Conservation (phyloP, 1,139 yeast genomes). For the Wickerhamiella infanticola region DNA sequence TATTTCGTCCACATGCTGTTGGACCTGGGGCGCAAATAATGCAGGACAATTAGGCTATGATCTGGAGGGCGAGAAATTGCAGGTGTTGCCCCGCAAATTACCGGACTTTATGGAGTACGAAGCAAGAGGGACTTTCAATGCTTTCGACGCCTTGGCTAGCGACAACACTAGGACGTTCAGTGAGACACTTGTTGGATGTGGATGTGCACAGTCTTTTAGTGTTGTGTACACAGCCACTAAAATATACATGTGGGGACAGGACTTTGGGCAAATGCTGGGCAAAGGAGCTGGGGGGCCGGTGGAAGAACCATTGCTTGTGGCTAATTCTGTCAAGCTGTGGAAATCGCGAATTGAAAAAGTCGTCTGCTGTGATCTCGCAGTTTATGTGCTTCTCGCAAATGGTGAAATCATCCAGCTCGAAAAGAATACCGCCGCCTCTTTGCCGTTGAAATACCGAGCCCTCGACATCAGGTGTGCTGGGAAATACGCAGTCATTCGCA, state of each 20-base stretch:
- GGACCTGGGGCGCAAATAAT: conserved; percentile 14
- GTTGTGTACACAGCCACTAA: conserved; percentile 8
- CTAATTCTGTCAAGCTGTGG: not conserved
- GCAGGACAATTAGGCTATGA: conserved; percentile 12
- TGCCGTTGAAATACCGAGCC: conserved; percentile 1
- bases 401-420: conserved; percentile 6
- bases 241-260: conserved; percentile 14
- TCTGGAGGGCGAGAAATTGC: conserved; percentile 4
- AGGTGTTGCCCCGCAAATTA: not conserved
- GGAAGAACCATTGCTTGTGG: conserved; percentile 3
- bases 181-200: conserved; percentile 12
- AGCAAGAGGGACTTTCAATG: not conserved
- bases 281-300: conserved; percentile 1
- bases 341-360: conserved; percentile 1
- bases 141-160: conserved; percentile 3
- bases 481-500: conserved; percentile 6
- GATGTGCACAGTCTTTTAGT: conserved; percentile 8
- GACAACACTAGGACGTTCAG: conserved; percentile 2
- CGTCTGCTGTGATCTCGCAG: conserved; percentile 10
- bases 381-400: conserved; percentile 7
- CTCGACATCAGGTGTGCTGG: conserved; percentile 1
- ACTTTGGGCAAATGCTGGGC: conserved; percentile 13
- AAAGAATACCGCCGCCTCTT: not conserved
- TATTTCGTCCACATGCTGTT: conserved; percentile 8
- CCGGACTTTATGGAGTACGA: conserved; percentile 4